Evolutionary conservation across 305 asterid genomes (phyloP).

Genomic region (Solanum hybrid): DNA sequence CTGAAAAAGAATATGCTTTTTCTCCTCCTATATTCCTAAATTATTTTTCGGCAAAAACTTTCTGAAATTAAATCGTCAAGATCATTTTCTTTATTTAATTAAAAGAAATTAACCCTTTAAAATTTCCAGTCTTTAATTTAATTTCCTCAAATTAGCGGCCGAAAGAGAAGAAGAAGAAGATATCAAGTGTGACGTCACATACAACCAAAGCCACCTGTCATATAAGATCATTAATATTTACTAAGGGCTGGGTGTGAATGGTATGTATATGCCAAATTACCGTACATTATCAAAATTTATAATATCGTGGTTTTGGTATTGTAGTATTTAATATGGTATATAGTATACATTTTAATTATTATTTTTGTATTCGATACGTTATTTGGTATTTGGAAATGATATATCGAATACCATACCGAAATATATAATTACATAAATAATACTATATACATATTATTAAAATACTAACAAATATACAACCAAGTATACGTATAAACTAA

Average conservation of each 20-base stretch:
- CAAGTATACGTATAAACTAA: too few relatives aligned
- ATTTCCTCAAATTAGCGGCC: neutral
- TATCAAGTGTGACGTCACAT: neutral
- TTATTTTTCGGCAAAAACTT: neutral
- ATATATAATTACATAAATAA: too few relatives aligned
- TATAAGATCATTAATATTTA: neutral
- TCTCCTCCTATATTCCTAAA: neutral
- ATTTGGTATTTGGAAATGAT: too few relatives aligned
- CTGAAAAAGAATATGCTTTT: too few relatives aligned
- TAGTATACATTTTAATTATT: too few relatives aligned
- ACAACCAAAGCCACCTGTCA: slow-evolving; percentile 4
- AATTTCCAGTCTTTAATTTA: neutral
- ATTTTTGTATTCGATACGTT: fast-evolving
- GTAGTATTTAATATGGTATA: too few relatives aligned
- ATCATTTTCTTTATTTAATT: neutral
- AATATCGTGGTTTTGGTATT: too few relatives aligned
- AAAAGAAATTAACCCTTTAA: neutral
- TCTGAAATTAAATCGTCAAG: neutral
- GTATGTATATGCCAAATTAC: too few relatives aligned
- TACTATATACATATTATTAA: too few relatives aligned
- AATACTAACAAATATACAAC: too few relatives aligned
- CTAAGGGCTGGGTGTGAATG: neutral
- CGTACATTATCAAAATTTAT: too few relatives aligned
- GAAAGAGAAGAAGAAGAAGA: neutral
- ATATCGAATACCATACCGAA: fast-evolving